These are phyloP conservation scores for Linnemannia exigua DNA, from an alignment of 192 early-diverging fungal species.

Conservation along the genomic window DNA sequence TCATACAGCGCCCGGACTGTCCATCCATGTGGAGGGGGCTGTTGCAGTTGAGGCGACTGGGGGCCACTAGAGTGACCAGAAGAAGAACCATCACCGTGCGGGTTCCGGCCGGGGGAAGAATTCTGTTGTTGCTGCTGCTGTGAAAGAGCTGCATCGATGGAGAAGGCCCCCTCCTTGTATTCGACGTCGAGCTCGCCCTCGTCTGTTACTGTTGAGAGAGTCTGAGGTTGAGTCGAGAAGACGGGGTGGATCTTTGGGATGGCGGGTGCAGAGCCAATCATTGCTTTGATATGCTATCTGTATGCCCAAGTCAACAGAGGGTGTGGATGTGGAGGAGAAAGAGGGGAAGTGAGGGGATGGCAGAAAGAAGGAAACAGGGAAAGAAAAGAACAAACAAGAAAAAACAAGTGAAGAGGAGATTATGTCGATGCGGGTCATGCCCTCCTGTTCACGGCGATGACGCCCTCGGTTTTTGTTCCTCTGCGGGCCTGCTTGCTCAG, in stretches of 20 bases:
- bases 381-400: slow-evolving; percentile 12
- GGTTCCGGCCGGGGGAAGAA: neutral
- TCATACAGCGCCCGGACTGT: slow-evolving; percentile 59
- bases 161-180: slow-evolving; percentile 49
- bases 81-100: neutral
- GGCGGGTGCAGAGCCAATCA: slow-evolving; percentile 46
- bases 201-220: slow-evolving; percentile 14
- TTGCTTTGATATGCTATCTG: slow-evolving; percentile 6
- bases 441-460: neutral
- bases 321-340: neutral
- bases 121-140: slow-evolving; percentile 22
- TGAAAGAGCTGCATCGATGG: slow-evolving; percentile 29
- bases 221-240: slow-evolving; percentile 35
- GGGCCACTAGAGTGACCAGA: neutral
- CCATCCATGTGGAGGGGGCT: slow-evolving; percentile 53
- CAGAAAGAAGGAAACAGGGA: slow-evolving; percentile 1
- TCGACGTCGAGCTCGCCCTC: slow-evolving; percentile 26
- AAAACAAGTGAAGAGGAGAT: neutral
- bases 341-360: neutral
- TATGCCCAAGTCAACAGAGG: neutral
- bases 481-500: neutral
- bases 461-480: neutral
- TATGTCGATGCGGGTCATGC: neutral
- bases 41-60: slow-evolving; percentile 20
- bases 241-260: slow-evolving; percentile 54